Percentiles rank a stretch among this genome's conserved stretches.
These are phyloP conservation scores for Yarrowia divulgata DNA, from an alignment of 805 yeast species.

Conservation along the genomic window DNA sequence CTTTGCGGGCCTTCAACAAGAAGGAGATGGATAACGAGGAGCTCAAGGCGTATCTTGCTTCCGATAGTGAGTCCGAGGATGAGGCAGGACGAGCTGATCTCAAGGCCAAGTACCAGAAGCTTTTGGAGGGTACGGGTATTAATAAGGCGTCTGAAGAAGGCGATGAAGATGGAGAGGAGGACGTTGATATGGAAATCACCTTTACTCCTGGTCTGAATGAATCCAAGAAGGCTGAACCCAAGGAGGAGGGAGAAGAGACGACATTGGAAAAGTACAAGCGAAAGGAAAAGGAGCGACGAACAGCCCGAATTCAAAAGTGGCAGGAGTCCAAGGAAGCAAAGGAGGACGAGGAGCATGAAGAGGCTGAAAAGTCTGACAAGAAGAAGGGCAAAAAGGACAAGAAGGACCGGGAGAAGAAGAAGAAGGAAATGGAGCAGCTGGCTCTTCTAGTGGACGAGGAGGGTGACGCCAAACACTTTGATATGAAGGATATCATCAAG, in stretches of 20 bases:
- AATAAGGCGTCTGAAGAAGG: constrained; percentile 17
- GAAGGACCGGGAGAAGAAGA: constrained; percentile 49
- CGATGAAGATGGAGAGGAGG: constrained; percentile 46
- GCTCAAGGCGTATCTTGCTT: constrained; percentile 73
- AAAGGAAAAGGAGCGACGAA: constrained; percentile 92
- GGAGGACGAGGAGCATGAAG: constrained; percentile 51
- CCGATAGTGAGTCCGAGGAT: constrained; percentile 67
- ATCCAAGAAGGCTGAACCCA: constrained; percentile 50
- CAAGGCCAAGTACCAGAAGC: constrained; percentile 67
- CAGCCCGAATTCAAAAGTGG: constrained; percentile 77
- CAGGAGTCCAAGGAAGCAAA: constrained; percentile 65
- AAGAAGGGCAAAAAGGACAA: constrained; percentile 41
- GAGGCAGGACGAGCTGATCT: constrained; percentile 47
- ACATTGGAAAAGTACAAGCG: constrained; percentile 81
- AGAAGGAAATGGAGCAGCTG: constrained; percentile 64
- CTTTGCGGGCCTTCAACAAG: constrained; percentile 83
- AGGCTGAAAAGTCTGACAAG: constrained; percentile 42
- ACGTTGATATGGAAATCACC: constrained; percentile 91
- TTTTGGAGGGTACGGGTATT: constrained; percentile 48
- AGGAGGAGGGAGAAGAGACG: constrained; percentile 58
- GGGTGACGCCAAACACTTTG: constrained; percentile 67
- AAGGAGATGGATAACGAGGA: constrained; percentile 60
- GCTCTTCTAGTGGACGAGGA: constrained; percentile 67
- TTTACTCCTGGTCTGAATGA: constrained; percentile 85
- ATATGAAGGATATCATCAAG: constrained; percentile 76